Conservation (phyloP, 345 rosid genomes). For the Syzygium jambos region DNA sequence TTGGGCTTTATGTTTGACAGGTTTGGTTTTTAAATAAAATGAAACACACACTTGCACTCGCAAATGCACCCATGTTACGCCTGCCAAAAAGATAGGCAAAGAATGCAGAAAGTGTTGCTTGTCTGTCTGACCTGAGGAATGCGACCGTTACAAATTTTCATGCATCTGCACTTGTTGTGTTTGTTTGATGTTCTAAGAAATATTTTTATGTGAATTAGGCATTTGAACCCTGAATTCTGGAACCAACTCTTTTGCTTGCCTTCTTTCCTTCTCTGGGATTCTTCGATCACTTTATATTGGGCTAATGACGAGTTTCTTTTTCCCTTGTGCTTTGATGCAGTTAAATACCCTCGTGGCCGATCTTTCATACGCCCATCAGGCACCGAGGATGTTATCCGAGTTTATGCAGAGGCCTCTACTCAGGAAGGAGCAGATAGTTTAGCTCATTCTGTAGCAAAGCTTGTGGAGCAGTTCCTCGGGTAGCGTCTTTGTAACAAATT, state of each 20-base stretch:
- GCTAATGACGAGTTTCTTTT: not conserved
- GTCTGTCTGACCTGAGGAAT: not conserved
- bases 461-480: conserved; percentile 59
- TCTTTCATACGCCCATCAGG: conserved; percentile 88
- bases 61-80: not conserved
- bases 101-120: not conserved
- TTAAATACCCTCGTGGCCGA: conserved; percentile 49
- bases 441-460: conserved; percentile 56
- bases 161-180: not conserved
- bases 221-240: not conserved
- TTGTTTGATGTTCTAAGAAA: not conserved
- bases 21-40: not conserved
- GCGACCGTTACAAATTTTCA: not conserved
- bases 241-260: not conserved
- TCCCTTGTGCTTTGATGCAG: conserved; percentile 21
- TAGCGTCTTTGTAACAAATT: conserved; percentile 2
- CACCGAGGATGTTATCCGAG: conserved; percentile 89
- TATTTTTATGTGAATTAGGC: not conserved
- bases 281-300: not conserved
- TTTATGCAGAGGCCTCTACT: conserved; percentile 87
- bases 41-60: not conserved
- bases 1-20: not conserved
- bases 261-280: not conserved
- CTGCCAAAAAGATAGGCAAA: not conserved
- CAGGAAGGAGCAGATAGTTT: conserved; percentile 74